Evolutionary conservation across 805 yeast genomes (phyloP).

Genomic region (Candida ovalis): DNA sequence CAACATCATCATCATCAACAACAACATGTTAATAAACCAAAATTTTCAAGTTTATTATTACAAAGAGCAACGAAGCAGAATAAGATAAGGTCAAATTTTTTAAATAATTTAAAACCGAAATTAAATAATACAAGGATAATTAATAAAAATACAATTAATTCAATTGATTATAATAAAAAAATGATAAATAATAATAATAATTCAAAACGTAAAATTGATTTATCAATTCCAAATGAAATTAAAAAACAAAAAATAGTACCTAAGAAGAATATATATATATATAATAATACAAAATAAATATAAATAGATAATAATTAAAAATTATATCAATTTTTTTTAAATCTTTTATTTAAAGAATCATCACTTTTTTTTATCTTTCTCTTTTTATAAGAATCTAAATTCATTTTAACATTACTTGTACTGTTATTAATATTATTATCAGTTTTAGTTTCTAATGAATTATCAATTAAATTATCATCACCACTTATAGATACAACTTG

Average conservation of each 20-base stretch:
- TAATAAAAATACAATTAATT: neutral
- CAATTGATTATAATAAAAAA: neutral
- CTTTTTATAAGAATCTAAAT: conserved; percentile 17
- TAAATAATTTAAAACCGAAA: conserved; percentile 13
- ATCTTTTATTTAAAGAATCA: too few relatives aligned
- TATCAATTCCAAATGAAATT: neutral
- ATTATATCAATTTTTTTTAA: neutral
- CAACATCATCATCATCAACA: too few relatives aligned
- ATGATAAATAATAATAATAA: neutral
- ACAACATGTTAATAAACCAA: conserved; percentile 2
- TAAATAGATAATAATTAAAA: neutral
- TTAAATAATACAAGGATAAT: neutral
- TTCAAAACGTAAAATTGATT: conserved; percentile 3
- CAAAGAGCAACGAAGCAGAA: conserved; percentile 31
- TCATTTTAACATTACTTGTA: conserved; percentile 15
- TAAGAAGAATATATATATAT: conserved; percentile 8
- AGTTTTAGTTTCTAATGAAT: conserved; percentile 21
- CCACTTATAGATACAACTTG: conserved; percentile 67
- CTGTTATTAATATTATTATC: too few relatives aligned
- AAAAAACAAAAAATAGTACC: neutral
- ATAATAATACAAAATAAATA: neutral
- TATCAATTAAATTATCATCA: conserved; percentile 30
- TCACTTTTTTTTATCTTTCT: conserved; percentile 18
- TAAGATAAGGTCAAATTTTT: conserved; percentile 19
- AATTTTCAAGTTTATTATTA: conserved; percentile 26